A percentile compares a stretch with the other conserved stretches of the same genome.
phyloP scores from a whole-genome alignment of 306 rosid species.

The Amphicarpaea edgeworthii region DNA sequence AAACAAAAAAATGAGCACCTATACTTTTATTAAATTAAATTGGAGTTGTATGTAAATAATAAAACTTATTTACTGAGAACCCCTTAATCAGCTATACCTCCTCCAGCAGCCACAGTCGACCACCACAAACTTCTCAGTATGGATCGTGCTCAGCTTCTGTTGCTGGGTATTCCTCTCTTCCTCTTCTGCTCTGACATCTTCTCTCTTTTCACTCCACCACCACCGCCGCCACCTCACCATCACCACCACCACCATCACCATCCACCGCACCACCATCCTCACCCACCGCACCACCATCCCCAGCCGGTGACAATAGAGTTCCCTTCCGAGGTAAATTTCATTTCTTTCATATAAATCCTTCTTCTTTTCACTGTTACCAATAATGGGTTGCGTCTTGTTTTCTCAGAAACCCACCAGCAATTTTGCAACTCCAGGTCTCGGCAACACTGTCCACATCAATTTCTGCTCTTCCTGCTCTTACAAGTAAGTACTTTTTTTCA shows the following conservation, averaged over 20 bases:
- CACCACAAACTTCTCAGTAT: constrained; percentile 24
- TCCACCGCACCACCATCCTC: constrained; percentile 40
- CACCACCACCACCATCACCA: constrained; percentile 49
- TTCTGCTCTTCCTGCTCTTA: constrained; percentile 86
- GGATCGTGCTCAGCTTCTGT: constrained; percentile 71
- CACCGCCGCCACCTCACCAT: constrained; percentile 54
- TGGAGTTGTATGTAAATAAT: too few relatives aligned
- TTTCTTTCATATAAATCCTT: constrained; percentile 6
- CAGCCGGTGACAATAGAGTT: constrained; percentile 46
- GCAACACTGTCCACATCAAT: constrained; percentile 67
- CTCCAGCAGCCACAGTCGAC: too few relatives aligned
- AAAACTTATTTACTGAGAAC: too few relatives aligned
- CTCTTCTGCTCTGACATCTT: constrained; percentile 68
- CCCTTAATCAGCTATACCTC: too few relatives aligned
- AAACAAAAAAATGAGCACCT: too few relatives aligned
- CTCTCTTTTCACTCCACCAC: constrained; percentile 53
- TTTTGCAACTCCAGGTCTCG: constrained; percentile 59
- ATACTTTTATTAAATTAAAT: too few relatives aligned
- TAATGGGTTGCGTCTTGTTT: constrained; percentile 11
- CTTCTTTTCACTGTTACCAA: background rate
- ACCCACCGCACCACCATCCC: constrained; percentile 22
- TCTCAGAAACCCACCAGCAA: constrained; percentile 50
- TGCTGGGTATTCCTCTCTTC: constrained; percentile 70
- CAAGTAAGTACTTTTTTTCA: constrained; percentile 46
- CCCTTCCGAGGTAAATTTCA: constrained; percentile 43